Base-by-base conservation (phyloP, 495 filamentous ascomycete species). In the Entonaema liquescens region DNA sequence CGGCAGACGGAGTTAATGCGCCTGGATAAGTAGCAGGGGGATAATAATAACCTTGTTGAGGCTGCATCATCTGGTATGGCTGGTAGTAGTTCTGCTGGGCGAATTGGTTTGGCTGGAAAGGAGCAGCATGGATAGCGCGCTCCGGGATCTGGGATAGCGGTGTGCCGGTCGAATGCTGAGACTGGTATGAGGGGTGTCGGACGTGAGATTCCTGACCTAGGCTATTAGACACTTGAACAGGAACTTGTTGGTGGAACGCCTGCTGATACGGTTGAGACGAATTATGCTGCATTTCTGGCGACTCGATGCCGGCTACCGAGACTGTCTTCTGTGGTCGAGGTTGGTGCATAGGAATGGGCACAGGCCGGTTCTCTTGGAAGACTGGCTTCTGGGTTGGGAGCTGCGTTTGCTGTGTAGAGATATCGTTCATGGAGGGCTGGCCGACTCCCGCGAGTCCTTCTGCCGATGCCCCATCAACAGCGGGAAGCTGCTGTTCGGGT, bases 71-170 rank as follows among this genome's bases (percentile, higher is more conserved):
- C 60, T 81, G 83, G 57, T 86, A 87, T 38, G 81, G 78, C 56
- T 84, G 77, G 71, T 92, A 95, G 77, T 88, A 94, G 12, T 80
- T 87, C n/a, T 85, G 83, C 68, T 88, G 87, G 11, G 85, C 80
- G 64, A 87, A 92, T 33, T 83, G 81, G 50, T 89, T 90, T 15
- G 93, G 94, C 70, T 97, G 95, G 82, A 97, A 98, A 7, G 95
- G 89, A 53, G 91, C 91, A 23, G 96, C 95, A 72, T 98, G 93
- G 42, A 98, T 92, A 13, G 93, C 93, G 60, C 93, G 91, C 78
- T 98, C 95, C 7, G 95, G 95, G 60, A 99, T 96, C 61, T 97
- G 94, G 1, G 94, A 95, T 31, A 97, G 85, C 1, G 95, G 95
- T 12, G 95, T 98, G n/a, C 89, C 90, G 5, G 85, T 85, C 21